Evolutionary conservation across 768 basidiomycete species (phyloP).

Genomic region (Psilocybe tampanensis): DNA sequence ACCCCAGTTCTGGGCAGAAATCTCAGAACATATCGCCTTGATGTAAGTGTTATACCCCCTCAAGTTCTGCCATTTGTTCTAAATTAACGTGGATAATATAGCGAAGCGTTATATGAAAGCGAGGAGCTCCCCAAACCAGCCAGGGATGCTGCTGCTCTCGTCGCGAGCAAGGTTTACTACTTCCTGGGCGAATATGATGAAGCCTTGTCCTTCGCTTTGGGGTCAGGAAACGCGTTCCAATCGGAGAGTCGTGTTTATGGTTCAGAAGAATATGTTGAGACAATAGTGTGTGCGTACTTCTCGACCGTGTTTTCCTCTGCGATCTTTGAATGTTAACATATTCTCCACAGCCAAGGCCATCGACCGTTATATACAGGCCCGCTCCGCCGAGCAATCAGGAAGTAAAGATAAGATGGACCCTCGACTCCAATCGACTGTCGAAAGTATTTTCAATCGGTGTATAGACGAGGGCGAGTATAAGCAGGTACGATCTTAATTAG

Average conservation of each 20-base stretch:
- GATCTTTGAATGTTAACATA: conserved; percentile 2
- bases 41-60: conserved; percentile 64
- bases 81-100: conserved; percentile 34
- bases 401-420: conserved; percentile 72
- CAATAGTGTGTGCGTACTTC: conserved; percentile 79
- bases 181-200: conserved; percentile 96
- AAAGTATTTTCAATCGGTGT: conserved; percentile 85
- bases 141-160: conserved; percentile 82
- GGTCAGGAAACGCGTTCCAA: conserved; percentile 86
- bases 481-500: conserved; percentile 58
- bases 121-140: conserved; percentile 72
- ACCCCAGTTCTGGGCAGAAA: conserved; percentile 97
- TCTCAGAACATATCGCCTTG: conserved; percentile 88
- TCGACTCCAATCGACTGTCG: conserved; percentile 81
- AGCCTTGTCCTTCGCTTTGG: conserved; percentile 92
- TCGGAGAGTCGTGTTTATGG: conserved; percentile 62
- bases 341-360: conserved; percentile 82
- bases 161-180: conserved; percentile 98
- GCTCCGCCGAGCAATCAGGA: conserved; percentile 55
- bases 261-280: conserved; percentile 90
- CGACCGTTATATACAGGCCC: conserved; percentile 84
- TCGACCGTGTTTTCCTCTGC: background rate
- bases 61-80: conserved; percentile 4
- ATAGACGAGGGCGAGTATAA: conserved; percentile 89
- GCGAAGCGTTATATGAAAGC: conserved; percentile 89